Conservation (phyloP, 495 filamentous ascomycete genomes). For the Aspergillus ostianus region DNA sequence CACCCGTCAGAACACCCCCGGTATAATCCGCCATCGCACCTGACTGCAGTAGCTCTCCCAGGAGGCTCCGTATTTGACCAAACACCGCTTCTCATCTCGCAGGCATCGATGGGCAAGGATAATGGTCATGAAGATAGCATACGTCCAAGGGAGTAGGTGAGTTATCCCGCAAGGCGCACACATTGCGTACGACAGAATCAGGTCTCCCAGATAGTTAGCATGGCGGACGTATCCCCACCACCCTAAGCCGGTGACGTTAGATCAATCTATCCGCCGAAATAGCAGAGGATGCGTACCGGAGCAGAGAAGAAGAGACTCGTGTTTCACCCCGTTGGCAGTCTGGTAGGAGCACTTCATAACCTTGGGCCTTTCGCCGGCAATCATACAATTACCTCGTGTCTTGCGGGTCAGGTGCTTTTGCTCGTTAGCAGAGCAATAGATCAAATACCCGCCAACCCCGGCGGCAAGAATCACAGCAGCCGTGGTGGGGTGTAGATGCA, state of each 20-base stretch:
- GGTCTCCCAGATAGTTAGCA: slow-evolving; percentile 49
- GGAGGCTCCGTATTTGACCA: slow-evolving; percentile 41
- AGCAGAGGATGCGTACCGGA: slow-evolving; percentile 24
- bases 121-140: slow-evolving; percentile 42
- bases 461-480: slow-evolving; percentile 28
- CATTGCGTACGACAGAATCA: slow-evolving; percentile 41
- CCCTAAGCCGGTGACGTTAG: slow-evolving; percentile 13
- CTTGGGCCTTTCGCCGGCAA: slow-evolving; percentile 9
- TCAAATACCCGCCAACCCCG: slow-evolving; percentile 39
- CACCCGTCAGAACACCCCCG: slow-evolving; percentile 38
- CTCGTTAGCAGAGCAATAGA: slow-evolving; percentile 49
- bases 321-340: slow-evolving; percentile 39
- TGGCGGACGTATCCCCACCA: slow-evolving; percentile 52
- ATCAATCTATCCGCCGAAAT: neutral
- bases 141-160: slow-evolving; percentile 44
- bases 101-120: slow-evolving; percentile 19
- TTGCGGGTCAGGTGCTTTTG: slow-evolving; percentile 47
- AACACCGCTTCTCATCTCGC: slow-evolving; percentile 40
- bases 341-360: slow-evolving; percentile 32
- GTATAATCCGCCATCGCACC: slow-evolving; percentile 45
- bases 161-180: slow-evolving; percentile 41
- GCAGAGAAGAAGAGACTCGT: slow-evolving; percentile 40
- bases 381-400: slow-evolving; percentile 37
- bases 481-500: slow-evolving; percentile 26
- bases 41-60: slow-evolving; percentile 45